Evolutionary conservation across 225 moss, liverwort and hornwort species (phyloP).

Genomic region (Polytrichum commune): DNA sequence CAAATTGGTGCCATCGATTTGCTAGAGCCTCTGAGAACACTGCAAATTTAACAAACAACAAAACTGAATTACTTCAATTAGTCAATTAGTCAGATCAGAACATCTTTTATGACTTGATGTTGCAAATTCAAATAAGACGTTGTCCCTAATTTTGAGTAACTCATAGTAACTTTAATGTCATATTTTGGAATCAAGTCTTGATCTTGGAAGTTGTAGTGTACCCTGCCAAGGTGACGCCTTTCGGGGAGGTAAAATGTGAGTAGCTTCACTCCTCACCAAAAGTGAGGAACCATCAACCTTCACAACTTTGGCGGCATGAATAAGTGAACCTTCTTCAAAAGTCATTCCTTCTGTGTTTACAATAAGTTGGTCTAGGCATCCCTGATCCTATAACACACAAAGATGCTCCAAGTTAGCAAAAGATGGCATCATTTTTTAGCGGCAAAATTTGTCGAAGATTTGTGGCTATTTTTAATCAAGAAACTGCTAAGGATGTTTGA

Average conservation of each 20-base stretch:
- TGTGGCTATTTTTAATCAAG: too few species aligned
- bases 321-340: not conserved
- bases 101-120: not conserved
- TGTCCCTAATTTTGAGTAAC: not conserved
- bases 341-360: not conserved
- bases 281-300: not conserved
- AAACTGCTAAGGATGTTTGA: too few species aligned
- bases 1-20: not conserved
- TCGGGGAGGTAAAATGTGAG: not conserved
- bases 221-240: not conserved
- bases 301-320: conserved; percentile 10
- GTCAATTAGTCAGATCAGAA: not conserved
- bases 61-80: not conserved
- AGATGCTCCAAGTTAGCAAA: too few species aligned
- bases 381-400: conserved; percentile 2
- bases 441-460: too few species aligned
- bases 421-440: too few species aligned
- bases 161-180: not conserved
- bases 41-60: not conserved
- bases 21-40: not conserved
- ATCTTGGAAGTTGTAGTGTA: not conserved
- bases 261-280: conserved; percentile 8
- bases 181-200: too few species aligned
- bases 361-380: conserved; percentile 5
- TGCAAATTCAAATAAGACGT: not conserved